Percentiles rank a stretch among this genome's conserved stretches.
These are phyloP conservation scores for Phlegmacium glaucopus DNA, from an alignment of 768 basidiomycete species.

Conservation along the genomic window DNA sequence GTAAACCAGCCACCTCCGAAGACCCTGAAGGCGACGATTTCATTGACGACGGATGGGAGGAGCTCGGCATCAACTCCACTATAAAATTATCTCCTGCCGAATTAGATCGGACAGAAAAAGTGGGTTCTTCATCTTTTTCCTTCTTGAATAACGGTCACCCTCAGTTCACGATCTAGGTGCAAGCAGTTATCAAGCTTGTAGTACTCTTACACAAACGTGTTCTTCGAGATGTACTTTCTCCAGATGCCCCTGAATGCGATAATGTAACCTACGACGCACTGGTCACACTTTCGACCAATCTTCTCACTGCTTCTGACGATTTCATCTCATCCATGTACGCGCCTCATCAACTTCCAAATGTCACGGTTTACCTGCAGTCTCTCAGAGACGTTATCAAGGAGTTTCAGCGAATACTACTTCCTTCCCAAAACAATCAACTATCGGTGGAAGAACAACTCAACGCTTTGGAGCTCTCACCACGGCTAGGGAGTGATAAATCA, in stretches of 20 bases:
- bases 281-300: conserved; percentile 42
- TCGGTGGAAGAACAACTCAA: conserved; percentile 29
- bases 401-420: conserved; percentile 30
- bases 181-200: conserved; percentile 54
- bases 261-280: conserved; percentile 47
- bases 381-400: conserved; percentile 34
- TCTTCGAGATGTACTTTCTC: conserved; percentile 44
- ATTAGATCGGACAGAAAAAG: conserved; percentile 57
- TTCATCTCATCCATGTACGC: conserved; percentile 63
- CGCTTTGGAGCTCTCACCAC: conserved; percentile 21
- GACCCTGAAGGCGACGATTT: conserved; percentile 29
- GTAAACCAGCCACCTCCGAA: conserved; percentile 33
- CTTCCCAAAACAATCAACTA: conserved; percentile 12
- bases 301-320: conserved; percentile 61
- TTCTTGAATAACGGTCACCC: background rate
- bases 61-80: conserved; percentile 51
- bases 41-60: conserved; percentile 63
- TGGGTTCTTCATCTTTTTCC: conserved; percentile 18
- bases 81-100: conserved; percentile 46
- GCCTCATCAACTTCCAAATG: conserved; percentile 49
- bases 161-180: conserved; percentile 41
- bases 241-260: conserved; percentile 9
- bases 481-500: conserved; percentile 28
- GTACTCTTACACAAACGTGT: conserved; percentile 63
- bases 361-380: conserved; percentile 36